Base-by-base conservation (phyloP, 2,329 filamentous ascomycete genomes). In the Hypomyces perniciosus region DNA sequence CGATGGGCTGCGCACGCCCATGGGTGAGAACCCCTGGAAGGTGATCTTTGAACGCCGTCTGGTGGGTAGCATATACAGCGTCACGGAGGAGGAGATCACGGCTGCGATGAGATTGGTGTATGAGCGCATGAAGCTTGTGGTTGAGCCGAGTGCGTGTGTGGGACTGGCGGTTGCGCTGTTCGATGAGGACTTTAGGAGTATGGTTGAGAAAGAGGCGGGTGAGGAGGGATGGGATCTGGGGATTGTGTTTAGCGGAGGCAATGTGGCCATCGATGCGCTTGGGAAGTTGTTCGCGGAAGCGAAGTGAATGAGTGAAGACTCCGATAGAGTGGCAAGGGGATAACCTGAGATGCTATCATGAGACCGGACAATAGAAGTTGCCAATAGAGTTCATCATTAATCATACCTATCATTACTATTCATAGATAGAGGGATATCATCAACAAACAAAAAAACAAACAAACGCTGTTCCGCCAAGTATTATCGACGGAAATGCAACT, bases 81-180 rank as follows among this genome's bases (percentile, higher is more conserved):
- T 95, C 1, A 82, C 76, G 1, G 92, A 97, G 68, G 83, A 85
- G 49, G 82, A 96, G 74, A 96, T 97, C 65, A 78, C 79, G 61
- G 77, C 74, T 26, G 86, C 91, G 9, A 78, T 96, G 79, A 72
- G 79, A 54, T 68, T 97, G 55, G 85, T 95, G 33, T 72, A 91
- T 55, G 92, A 97, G 78, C 74, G 91, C 52, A 83, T 93, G 77
- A 96, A 97, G 80, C 72, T 95, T 43, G 83, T 96, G 26, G 83
- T 96, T 9, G 92, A 97, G 75, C 92, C 92, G 26, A 91, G 86
- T 68, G 82, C 87, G 0, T 90, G 85, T 2, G 91, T 96, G n/a
- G 81, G 83, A 1, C 67, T 97, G 53, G 93, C 92, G 0, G 87
- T 88, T 6, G 85, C 84, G 47, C 71, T 97, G 58, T 96, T 82